Evolutionary conservation across 345 rosid genomes (phyloP).

Genomic region (Dovyalis caffra): DNA sequence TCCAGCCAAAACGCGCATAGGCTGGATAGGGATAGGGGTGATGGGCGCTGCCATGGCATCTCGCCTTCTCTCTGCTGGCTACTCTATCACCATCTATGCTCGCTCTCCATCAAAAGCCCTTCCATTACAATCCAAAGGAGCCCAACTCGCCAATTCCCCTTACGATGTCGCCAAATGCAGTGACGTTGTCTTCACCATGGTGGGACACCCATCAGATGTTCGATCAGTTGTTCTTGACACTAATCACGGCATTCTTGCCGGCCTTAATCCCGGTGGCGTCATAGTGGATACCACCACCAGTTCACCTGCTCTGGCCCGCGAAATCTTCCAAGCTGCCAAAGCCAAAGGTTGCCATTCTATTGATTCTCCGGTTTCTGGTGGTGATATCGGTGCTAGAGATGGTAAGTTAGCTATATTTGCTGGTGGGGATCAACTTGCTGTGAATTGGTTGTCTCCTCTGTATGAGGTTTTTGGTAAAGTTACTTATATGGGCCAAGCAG

Average conservation of each 20-base stretch:
- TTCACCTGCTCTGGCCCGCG: slow-evolving; percentile 57
- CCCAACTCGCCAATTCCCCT: slow-evolving; percentile 45
- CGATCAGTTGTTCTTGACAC: slow-evolving; percentile 52
- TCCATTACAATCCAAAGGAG: slow-evolving; percentile 60
- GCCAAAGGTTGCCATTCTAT: slow-evolving; percentile 56
- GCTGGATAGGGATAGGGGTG: slow-evolving; percentile 85
- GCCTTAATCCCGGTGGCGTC: slow-evolving; percentile 59
- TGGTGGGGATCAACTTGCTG: slow-evolving; percentile 57
- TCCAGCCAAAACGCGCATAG: slow-evolving; percentile 55
- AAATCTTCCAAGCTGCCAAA: slow-evolving; percentile 49
- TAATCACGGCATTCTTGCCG: slow-evolving; percentile 39
- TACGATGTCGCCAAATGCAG: slow-evolving; percentile 42
- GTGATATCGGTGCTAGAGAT: slow-evolving; percentile 68
- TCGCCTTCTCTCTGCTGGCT: slow-evolving; percentile 69
- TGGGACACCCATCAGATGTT: slow-evolving; percentile 77
- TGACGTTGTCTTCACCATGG: slow-evolving; percentile 77
- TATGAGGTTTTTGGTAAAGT: slow-evolving; percentile 55
- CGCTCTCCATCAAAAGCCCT: slow-evolving; percentile 58
- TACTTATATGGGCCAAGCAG: slow-evolving; percentile 67
- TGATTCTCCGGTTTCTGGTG: slow-evolving; percentile 80
- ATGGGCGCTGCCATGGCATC: slow-evolving; percentile 92
- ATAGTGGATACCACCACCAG: slow-evolving; percentile 70
- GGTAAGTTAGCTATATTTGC: slow-evolving; percentile 64
- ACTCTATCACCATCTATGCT: slow-evolving; percentile 58
- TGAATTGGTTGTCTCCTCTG: slow-evolving; percentile 60